Conservation (phyloP, 768 basidiomycete genomes). For the Hypholoma fasciculare region DNA sequence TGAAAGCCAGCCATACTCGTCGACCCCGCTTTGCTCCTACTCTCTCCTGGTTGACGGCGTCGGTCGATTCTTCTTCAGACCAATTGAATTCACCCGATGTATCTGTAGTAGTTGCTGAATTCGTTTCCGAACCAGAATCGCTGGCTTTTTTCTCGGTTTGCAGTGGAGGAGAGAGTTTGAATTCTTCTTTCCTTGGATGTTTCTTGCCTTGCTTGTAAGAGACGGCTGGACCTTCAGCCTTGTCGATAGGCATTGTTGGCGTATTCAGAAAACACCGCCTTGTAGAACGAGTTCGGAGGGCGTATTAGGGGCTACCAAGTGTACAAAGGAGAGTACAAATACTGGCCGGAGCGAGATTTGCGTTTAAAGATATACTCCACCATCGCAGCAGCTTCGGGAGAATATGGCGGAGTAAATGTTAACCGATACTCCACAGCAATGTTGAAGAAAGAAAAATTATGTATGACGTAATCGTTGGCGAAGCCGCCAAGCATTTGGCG, state of each 20-base stretch:
- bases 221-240: not conserved
- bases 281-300: not conserved
- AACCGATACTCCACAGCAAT: not conserved
- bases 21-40: slow-evolving; percentile 62
- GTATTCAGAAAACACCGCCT: not conserved
- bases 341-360: not conserved
- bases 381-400: not conserved
- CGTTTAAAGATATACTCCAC: not conserved
- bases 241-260: not conserved
- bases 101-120: slow-evolving; percentile 50
- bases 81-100: slow-evolving; percentile 75
- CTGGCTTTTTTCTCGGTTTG: slow-evolving; percentile 5
- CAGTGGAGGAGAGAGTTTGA: slow-evolving; percentile 2
- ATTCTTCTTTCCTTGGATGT: not conserved
- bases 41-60: slow-evolving; percentile 21
- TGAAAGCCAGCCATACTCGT: slow-evolving; percentile 61
- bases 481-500: not conserved
- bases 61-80: slow-evolving; percentile 59
- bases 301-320: not conserved
- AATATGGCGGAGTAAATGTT: not conserved
- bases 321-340: not conserved
- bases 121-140: slow-evolving; percentile 32
- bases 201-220: not conserved
- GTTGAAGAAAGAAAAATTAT: not conserved
- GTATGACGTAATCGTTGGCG: slow-evolving; percentile 11